phyloP scores from a whole-genome alignment of 2,329 filamentous ascomycete species.

The Penicillium sp. region DNA sequence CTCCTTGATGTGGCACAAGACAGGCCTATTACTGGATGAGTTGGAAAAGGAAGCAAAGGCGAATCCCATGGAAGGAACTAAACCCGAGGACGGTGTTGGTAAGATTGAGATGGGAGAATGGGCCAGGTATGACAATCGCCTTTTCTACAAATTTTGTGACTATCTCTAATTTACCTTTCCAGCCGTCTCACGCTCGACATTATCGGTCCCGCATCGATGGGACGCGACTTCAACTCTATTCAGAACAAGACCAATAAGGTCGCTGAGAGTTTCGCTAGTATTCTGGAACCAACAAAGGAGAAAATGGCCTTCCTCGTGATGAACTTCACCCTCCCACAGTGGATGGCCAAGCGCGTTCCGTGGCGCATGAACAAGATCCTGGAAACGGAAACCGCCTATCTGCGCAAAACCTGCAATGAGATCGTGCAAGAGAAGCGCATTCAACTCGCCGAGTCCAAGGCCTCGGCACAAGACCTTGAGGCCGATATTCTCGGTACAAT shows the following conservation, averaged over 20 bases:
- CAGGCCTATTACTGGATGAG: conserved; percentile 34
- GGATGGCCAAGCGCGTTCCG: conserved; percentile 52
- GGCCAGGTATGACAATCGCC: conserved; percentile 27
- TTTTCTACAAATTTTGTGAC: too few species aligned
- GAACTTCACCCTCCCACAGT: conserved; percentile 52
- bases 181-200: conserved; percentile 59
- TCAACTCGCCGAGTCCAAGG: conserved; percentile 31
- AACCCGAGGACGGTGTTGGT: conserved; percentile 21
- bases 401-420: conserved; percentile 36
- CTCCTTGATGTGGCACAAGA: conserved; percentile 41
- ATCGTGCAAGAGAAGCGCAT: conserved; percentile 37
- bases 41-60: conserved; percentile 32
- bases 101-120: conserved; percentile 39
- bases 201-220: conserved; percentile 59
- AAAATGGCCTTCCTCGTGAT: conserved; percentile 47
- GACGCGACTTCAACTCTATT: conserved; percentile 57
- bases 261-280: conserved; percentile 52
- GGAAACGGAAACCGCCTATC: conserved; percentile 30
- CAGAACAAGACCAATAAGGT: conserved; percentile 54
- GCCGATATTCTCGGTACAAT: conserved; percentile 43
- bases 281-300: conserved; percentile 50
- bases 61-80: conserved; percentile 31
- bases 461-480: conserved; percentile 39
- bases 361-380: conserved; percentile 36
- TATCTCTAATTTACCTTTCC: background rate